Conservation (phyloP, 768 basidiomycete genomes). For the Mycena belliarum region DNA sequence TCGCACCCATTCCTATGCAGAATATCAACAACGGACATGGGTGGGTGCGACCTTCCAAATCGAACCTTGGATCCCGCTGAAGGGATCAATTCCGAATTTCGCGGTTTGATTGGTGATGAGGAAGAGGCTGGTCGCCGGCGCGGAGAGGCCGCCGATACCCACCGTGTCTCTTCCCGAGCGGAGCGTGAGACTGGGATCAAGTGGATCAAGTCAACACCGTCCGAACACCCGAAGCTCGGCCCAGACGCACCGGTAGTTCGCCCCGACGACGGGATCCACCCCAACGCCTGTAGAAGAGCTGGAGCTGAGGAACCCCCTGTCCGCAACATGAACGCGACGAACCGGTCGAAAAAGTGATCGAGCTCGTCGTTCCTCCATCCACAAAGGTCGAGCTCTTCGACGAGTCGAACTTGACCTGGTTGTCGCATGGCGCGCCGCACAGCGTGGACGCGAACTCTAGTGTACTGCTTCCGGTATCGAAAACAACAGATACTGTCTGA, state of each 20-base stretch:
- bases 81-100: constrained; percentile 53
- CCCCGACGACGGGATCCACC: constrained; percentile 52
- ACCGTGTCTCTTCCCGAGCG: constrained; percentile 51
- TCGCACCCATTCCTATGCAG: constrained; percentile 49
- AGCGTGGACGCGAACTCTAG: constrained; percentile 32
- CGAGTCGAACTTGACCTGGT: constrained; percentile 49
- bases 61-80: constrained; percentile 56
- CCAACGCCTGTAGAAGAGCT: constrained; percentile 32
- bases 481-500: constrained; percentile 48
- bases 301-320: too few species aligned
- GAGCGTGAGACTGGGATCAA: constrained; percentile 39
- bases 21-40: not conserved
- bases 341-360: constrained; percentile 56
- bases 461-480: constrained; percentile 52
- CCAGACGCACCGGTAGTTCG: constrained; percentile 35
- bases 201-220: too few species aligned
- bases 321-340: not conserved
- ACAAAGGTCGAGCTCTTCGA: constrained; percentile 53
- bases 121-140: constrained; percentile 41
- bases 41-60: not conserved
- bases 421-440: constrained; percentile 44
- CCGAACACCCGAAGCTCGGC: not conserved
- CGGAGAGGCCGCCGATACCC: constrained; percentile 45
- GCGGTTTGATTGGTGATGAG: constrained; percentile 56
- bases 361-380: constrained; percentile 36